Evolutionary conservation across 2,329 filamentous ascomycete species (phyloP), one percentile per base, ranked within the genome.

Genomic region (Didymellaceae sp.): DNA sequence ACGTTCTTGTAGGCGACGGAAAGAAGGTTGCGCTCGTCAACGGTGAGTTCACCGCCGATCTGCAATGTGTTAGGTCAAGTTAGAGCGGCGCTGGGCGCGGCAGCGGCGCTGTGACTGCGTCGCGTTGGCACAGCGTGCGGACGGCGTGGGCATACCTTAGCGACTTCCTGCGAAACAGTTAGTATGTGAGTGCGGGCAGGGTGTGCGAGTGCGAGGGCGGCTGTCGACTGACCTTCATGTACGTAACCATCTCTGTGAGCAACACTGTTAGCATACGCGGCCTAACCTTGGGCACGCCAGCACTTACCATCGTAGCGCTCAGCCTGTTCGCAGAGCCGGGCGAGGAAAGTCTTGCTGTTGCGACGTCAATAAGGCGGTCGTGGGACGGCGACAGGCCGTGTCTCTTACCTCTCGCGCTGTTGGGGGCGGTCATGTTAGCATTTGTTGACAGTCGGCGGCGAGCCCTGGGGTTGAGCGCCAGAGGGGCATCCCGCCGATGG

Each of bases 1-100:
- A 99, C 94, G 81, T 99, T 99, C 90, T 99, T 99, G 88, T 99
- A 99, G 76, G 93, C 93, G 73, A 97, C 94, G 64, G 91, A 96
- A 65, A 99, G 88, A 62, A 99, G 89, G 82, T 97, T 97, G 74
- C 85, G 84, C 78, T 87, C 85, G 70, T 87, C 85, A 61, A 87
- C 85, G 58, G 84, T 83, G 68, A 87, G 80, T 73, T 87, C 85
- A 68, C 85, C 84, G 70, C 83, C 83, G 65, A 87, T 78, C 85
- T 87, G 56, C 39, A 35, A 33, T 26, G 40, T 37, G 61, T 71
- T 62, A 70, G 59, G 28, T 50, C 33, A 50, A 26, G 33, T 39
- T 28, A 9, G n/a, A n/a, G n/a, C n/a, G 26, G 10, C 43, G 52
- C 32, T 26, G 33, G 33, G 45, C 22, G 46, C 33, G 35, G 52